Evolutionary conservation across 495 filamentous ascomycete genomes (phyloP), one percentile per base, ranked within the genome.

Genomic region (Aeminium ludgeri): DNA sequence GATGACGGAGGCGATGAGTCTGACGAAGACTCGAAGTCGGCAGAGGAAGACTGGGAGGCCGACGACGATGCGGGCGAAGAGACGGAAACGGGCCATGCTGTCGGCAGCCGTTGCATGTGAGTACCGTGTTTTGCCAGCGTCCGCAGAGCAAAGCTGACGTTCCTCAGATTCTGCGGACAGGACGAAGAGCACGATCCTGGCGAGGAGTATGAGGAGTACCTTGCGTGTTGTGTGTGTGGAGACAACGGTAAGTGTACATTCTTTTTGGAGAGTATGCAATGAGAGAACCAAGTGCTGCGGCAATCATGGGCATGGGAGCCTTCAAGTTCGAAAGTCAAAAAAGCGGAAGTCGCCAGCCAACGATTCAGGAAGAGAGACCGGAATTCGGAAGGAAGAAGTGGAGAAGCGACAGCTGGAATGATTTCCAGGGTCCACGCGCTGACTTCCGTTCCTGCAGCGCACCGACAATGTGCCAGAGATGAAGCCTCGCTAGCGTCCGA

Each of bases 381-480:
- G 6, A 27, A 12, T 5, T 25, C 8, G 20, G 25, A 5, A n/a
- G 16, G 15, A 31, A 40, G 27, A 12, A 16, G 17, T 20, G 25
- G 20, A 30, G 27, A 30, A 16, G 20, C 16, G 20, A 17, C 10
- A 2, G 13, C 13, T 19, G 23, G 7, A 17, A 13, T 40, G 35
- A 38, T 30, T 48, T 45, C 29, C 44, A 52, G 44, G 52, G 51
- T 50, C 45, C 46, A 53, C 20, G 37, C 30, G 55, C 57, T 60
- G 53, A 60, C 50, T 48, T 56, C 44, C 49, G 54, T 56, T 51
- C 53, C 49, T 63, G 58, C 61, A 85, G 87, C 87, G 43, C 87
- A 96, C 68, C 76, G 81, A 53, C 82, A 95, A 73, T 96, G 87
- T 61, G 89, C 86, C 44, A 77, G 84, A 48, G 74, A 78, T 55